Evolutionary conservation across 352 stramenopile species (phyloP).

Genomic region (Globisporangium spiculum): DNA sequence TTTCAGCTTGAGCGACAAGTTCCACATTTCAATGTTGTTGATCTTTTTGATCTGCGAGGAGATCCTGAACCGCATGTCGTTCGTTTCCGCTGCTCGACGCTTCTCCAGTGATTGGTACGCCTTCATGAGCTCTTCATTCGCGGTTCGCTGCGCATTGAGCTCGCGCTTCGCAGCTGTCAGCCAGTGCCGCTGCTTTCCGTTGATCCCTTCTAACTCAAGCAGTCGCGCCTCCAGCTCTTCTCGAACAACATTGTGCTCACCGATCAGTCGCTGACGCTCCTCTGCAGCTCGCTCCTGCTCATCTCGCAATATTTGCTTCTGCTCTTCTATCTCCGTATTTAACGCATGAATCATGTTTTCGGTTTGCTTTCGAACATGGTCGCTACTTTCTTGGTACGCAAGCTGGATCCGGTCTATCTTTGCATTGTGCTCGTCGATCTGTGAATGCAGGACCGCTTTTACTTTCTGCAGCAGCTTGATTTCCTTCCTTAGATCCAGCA

Average conservation of each 20-base stretch:
- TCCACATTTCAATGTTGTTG: constrained; percentile 82
- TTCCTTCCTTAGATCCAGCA: constrained; percentile 34
- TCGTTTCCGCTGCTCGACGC: constrained; percentile 64
- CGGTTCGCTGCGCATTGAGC: constrained; percentile 57
- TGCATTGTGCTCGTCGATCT: constrained; percentile 30
- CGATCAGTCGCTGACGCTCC: constrained; percentile 44
- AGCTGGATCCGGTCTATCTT: constrained; percentile 34
- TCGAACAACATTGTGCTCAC: constrained; percentile 36
- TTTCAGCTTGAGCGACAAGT: constrained; percentile 68
- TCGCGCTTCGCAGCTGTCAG: constrained; percentile 66
- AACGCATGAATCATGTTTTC: constrained; percentile 41
- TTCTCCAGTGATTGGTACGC: constrained; percentile 67
- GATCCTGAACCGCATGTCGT: constrained; percentile 79
- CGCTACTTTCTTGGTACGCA: constrained; percentile 53
- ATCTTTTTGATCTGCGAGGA: constrained; percentile 63
- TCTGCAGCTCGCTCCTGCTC: constrained; percentile 29
- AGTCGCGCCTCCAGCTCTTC: constrained; percentile 41
- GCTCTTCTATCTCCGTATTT: constrained; percentile 31
- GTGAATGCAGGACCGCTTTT: constrained; percentile 31
- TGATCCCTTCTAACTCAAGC: constrained; percentile 25
- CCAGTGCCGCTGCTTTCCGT: constrained; percentile 61
- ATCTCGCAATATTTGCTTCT: constrained; percentile 25
- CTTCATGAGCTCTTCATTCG: constrained; percentile 67
- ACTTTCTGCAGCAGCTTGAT: constrained; percentile 47
- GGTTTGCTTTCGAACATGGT: constrained; percentile 45